Percentiles rank a stretch among this genome's conserved stretches.
phyloP scores from a whole-genome alignment of 192 early-diverging fungal genomes.

The Kickxella alabastrina region DNA sequence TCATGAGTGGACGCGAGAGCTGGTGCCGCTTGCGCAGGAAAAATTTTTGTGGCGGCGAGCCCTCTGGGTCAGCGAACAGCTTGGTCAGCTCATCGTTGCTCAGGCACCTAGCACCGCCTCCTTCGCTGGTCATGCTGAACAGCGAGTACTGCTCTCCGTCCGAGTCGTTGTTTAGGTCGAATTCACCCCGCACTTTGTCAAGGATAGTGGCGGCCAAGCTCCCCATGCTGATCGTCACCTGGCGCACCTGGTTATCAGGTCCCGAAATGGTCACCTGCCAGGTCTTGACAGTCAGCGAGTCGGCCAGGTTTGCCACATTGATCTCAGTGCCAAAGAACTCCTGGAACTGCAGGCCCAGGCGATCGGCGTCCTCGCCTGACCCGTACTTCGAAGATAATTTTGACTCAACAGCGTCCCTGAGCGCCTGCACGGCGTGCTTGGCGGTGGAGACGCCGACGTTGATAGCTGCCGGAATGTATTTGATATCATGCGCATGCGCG shows the following conservation, averaged over 20 bases:
- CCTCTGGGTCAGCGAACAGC: conserved; percentile 67
- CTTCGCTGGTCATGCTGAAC: conserved; percentile 68
- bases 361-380: conserved; percentile 34
- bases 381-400: conserved; percentile 4
- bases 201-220: conserved; percentile 68
- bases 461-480: conserved; percentile 10
- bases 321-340: conserved; percentile 53
- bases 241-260: conserved; percentile 73
- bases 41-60: conserved; percentile 65
- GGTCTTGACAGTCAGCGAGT: conserved; percentile 44
- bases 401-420: conserved; percentile 16
- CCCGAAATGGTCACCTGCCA: conserved; percentile 74
- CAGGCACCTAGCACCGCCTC: conserved; percentile 64
- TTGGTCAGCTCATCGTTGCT: conserved; percentile 74
- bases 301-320: conserved; percentile 44
- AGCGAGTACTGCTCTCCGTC: conserved; percentile 65
- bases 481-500: conserved; percentile 31
- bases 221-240: conserved; percentile 71
- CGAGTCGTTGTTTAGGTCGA: conserved; percentile 69
- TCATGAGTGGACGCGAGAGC: conserved; percentile 45
- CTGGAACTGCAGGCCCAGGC: conserved; percentile 45
- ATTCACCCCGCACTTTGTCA: conserved; percentile 71
- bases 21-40: conserved; percentile 69
- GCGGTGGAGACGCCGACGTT: conserved; percentile 11
- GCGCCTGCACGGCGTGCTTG: conserved; percentile 16